phyloP scores from a whole-genome alignment of 306 rosid genomes.

The Trifolium pratense region DNA sequence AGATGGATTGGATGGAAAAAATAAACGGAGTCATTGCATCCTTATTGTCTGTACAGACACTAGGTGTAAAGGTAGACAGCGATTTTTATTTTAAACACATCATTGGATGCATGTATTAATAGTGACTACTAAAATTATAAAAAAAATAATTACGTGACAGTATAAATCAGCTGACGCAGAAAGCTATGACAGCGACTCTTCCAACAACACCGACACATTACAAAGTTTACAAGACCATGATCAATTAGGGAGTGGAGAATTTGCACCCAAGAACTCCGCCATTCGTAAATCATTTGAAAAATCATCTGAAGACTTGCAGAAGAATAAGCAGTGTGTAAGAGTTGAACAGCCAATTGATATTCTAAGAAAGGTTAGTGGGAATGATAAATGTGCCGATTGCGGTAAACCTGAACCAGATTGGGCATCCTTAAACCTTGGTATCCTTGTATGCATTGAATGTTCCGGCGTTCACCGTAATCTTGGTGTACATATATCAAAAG shows the following conservation, averaged over 20 bases:
- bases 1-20: constrained; percentile 88
- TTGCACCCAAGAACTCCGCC: constrained; percentile 32
- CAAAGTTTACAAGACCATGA: constrained; percentile 44
- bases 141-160: constrained; percentile 50
- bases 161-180: constrained; percentile 41
- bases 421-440: constrained; percentile 91
- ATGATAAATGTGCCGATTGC: constrained; percentile 86
- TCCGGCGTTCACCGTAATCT: constrained; percentile 90
- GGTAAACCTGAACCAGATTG: constrained; percentile 86
- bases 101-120: constrained; percentile 19
- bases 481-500: constrained; percentile 87
- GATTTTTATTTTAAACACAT: constrained; percentile 8
- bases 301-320: constrained; percentile 46
- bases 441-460: constrained; percentile 83
- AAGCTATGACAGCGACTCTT: constrained; percentile 35
- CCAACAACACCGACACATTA: constrained; percentile 26
- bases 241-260: constrained; percentile 42
- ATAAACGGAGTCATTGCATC: constrained; percentile 80
- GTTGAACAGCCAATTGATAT: constrained; percentile 68
- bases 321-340: constrained; percentile 37
- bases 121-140: constrained; percentile 28
- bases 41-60: constrained; percentile 61
- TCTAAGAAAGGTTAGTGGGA: constrained; percentile 77
- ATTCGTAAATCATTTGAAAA: constrained; percentile 43
- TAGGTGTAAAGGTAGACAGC: constrained; percentile 54